Percentiles rank a stretch among this genome's conserved stretches.
phyloP scores from a whole-genome alignment of 2,329 filamentous ascomycete genomes.

The Paecilomyces variotii region DNA sequence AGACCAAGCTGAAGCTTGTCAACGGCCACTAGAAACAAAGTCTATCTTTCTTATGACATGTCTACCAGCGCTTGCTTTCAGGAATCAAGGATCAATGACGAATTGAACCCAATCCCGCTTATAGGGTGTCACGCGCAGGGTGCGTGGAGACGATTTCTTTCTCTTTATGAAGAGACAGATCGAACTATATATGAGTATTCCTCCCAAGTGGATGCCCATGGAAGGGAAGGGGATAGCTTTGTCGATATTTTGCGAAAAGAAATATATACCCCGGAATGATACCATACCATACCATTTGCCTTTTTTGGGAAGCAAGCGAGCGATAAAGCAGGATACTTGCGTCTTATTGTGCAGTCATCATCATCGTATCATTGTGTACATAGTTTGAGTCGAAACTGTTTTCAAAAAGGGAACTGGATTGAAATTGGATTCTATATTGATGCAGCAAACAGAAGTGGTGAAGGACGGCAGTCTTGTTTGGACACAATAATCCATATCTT shows the following conservation, averaged over 20 bases:
- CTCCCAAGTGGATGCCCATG: neutral
- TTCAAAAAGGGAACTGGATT: neutral
- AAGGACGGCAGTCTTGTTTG: too few species aligned
- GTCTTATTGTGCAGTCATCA: neutral
- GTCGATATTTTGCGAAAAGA: neutral
- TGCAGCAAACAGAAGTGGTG: too few species aligned
- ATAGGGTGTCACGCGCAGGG: neutral
- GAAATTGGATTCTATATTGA: too few species aligned
- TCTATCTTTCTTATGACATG: neutral
- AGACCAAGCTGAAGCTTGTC: constrained; percentile 22
- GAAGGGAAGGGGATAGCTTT: neutral
- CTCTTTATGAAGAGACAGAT: too few species aligned
- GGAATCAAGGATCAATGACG: neutral
- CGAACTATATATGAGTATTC: neutral
- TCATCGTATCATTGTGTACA: neutral
- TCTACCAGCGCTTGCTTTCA: neutral
- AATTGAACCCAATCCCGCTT: neutral
- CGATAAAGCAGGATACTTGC: neutral
- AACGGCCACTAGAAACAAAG: neutral
- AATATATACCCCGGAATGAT: neutral
- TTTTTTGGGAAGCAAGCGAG: neutral
- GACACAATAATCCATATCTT: too few species aligned
- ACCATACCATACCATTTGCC: neutral
- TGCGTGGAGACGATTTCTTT: too few species aligned
- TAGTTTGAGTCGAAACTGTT: neutral